Base-by-base conservation (phyloP, 352 stramenopile species). In the Phytophthora litchii region DNA sequence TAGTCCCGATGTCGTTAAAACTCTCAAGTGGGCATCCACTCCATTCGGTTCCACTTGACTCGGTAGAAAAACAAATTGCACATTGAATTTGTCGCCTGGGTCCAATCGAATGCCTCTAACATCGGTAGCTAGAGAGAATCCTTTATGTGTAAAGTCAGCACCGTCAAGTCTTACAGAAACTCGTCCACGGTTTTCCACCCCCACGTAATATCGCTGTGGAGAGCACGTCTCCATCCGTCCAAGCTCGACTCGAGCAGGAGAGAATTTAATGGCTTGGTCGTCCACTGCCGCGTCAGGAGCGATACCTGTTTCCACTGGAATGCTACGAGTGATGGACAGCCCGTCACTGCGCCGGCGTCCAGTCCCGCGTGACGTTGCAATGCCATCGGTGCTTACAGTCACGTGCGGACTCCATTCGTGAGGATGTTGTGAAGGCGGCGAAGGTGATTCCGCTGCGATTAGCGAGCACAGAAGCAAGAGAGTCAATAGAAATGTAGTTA, bases 1-100 rank as follows among this genome's bases (percentile, higher is more conserved):
- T 25, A 75, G 42, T 1, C 80, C 80, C 1, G 67, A 71, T 3
- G 80, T 79, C 13, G 80, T 87, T 7, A 67, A 49, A 4, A 90
- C 38, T 13, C 77, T 63, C 31, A 88, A 62, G 34, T 67, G 46
- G 9, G 57, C 42, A 8, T 74, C 54, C 17, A 74, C 46, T 23
- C 66, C 66, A 16, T 64, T 53, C 12, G 50, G 45, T 31, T 66
- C 46, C 16, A 59, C 62, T 20, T 72, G 50, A 46, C 63, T 52
- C 9, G 67, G 66, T 7, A 86, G 54, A 46, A 80, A 74, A 5
- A 77, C 46, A 29, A 86, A 57, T 20, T 75, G 48, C 14, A 89
- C 16, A 13, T 69, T 61, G 20, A 84, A 54, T 31, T 54, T 60
- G 23, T 76, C 57, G 0, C 61, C 59, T 0, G 75, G 76, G 20